Conservation (phyloP, 257 asterid genomes). For the Solanum virginianum region DNA sequence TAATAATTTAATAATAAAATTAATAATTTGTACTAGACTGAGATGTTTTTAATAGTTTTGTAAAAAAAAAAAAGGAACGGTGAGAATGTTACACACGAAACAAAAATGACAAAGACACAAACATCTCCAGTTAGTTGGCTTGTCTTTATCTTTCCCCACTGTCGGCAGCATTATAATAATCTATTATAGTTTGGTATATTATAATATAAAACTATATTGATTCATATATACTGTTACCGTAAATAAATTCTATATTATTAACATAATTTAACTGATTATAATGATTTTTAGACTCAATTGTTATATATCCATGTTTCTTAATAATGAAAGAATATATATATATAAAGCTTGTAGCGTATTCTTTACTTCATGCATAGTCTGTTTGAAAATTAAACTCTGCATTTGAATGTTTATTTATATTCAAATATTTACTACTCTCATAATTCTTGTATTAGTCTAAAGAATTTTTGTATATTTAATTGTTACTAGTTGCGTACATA, state of each 20-base stretch:
- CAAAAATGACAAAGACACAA: background rate
- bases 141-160: background rate
- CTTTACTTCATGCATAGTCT: background rate
- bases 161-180: background rate
- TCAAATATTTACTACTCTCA: background rate
- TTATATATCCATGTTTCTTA: background rate
- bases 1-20: too few species aligned
- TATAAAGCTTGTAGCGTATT: background rate
- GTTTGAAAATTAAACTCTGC: too few species aligned
- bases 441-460: too few species aligned
- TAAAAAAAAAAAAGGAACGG: too few species aligned
- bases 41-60: too few species aligned
- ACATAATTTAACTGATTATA: background rate
- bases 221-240: background rate
- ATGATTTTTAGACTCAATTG: background rate
- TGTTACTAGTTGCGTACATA: background rate
- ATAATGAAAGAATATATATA: too few species aligned
- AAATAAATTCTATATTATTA: background rate
- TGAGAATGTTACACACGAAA: too few species aligned
- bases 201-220: background rate
- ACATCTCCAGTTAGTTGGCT: background rate
- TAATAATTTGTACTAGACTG: too few species aligned
- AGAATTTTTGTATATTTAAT: too few species aligned
- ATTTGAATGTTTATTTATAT: background rate
- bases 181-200: background rate